Conservation (phyloP, 805 yeast genomes). For the Diddensiella transvaalensis region DNA sequence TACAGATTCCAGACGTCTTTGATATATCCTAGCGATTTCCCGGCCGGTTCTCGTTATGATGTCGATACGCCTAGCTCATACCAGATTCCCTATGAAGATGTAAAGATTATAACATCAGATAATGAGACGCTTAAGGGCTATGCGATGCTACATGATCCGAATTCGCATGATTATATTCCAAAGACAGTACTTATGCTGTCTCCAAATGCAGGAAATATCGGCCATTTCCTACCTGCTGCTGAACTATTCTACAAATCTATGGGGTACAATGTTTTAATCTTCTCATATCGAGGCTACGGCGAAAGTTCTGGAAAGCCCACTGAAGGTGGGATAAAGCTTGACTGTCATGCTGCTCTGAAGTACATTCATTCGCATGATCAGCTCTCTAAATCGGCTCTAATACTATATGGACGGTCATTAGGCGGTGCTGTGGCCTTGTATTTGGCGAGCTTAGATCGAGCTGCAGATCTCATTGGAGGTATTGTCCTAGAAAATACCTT, state of each 20-base stretch:
- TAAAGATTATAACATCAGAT: slow-evolving; percentile 62
- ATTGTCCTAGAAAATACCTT: slow-evolving; percentile 85
- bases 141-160: slow-evolving; percentile 47
- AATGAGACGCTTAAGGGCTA: slow-evolving; percentile 65
- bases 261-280: slow-evolving; percentile 74
- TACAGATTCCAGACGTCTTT: slow-evolving; percentile 50
- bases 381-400: slow-evolving; percentile 49
- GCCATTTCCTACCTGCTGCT: slow-evolving; percentile 81
- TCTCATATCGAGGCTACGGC: slow-evolving; percentile 92
- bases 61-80: slow-evolving; percentile 77
- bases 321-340: slow-evolving; percentile 77
- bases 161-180: slow-evolving; percentile 39
- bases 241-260: slow-evolving; percentile 57
- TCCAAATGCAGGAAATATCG: slow-evolving; percentile 97
- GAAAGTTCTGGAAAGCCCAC: slow-evolving; percentile 68
- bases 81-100: slow-evolving; percentile 62
- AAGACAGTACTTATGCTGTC: slow-evolving; percentile 75
- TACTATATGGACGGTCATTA: slow-evolving; percentile 82
- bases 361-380: slow-evolving; percentile 54
- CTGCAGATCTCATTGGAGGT: slow-evolving; percentile 51
- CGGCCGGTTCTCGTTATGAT: slow-evolving; percentile 58
- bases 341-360: slow-evolving; percentile 68
- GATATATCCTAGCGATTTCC: slow-evolving; percentile 80
- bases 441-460: slow-evolving; percentile 54
- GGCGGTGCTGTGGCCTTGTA: slow-evolving; percentile 95